phyloP scores from a whole-genome alignment of 768 basidiomycete species.

The Suillus lakei region DNA sequence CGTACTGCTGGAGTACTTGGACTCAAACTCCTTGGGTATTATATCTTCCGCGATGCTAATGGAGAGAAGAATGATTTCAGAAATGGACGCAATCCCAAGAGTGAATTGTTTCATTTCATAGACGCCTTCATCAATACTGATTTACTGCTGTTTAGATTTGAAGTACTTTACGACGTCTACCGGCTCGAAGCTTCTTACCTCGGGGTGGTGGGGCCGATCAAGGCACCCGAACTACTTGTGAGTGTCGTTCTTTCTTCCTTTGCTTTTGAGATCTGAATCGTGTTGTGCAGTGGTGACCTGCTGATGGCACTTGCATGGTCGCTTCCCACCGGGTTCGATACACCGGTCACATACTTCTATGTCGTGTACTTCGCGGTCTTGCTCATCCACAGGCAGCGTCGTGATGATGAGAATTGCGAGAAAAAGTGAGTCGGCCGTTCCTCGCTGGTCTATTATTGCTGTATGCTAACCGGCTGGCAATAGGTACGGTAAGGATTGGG shows the following conservation, averaged over 20 bases:
- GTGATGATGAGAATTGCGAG: slow-evolving; percentile 92
- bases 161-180: slow-evolving; percentile 78
- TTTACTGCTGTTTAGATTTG: slow-evolving; percentile 55
- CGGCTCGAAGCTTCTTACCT: slow-evolving; percentile 89
- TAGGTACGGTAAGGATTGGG: slow-evolving; percentile 95
- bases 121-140: neutral
- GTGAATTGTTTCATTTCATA: slow-evolving; percentile 40
- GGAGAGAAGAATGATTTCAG: slow-evolving; percentile 96
- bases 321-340: slow-evolving; percentile 87
- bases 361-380: slow-evolving; percentile 86
- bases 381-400: slow-evolving; percentile 85
- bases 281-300: slow-evolving; percentile 68
- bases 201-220: slow-evolving; percentile 97
- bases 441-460: neutral
- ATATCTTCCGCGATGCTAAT: slow-evolving; percentile 89
- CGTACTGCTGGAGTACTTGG: slow-evolving; percentile 59
- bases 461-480: neutral
- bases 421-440: slow-evolving; percentile 69
- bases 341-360: slow-evolving; percentile 97
- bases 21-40: slow-evolving; percentile 78
- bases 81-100: slow-evolving; percentile 92
- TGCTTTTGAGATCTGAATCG: neutral
- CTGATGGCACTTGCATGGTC: slow-evolving; percentile 94
- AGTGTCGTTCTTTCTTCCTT: slow-evolving; percentile 23
- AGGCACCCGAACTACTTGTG: slow-evolving; percentile 93